Base-by-base conservation (phyloP, 768 basidiomycete species). In the Serendipita sp. region DNA sequence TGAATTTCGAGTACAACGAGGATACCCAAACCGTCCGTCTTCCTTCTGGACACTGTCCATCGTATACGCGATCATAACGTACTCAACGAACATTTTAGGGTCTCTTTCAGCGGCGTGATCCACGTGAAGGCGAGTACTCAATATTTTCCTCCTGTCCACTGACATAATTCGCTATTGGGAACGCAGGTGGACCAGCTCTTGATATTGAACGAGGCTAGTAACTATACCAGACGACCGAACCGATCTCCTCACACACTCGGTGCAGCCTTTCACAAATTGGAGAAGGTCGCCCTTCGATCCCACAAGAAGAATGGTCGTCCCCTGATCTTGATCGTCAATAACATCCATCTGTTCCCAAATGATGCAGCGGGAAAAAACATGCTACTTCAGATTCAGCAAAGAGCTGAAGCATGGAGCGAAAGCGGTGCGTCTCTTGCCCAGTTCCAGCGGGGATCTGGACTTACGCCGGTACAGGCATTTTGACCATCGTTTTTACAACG, bases 1-100 rank as follows among this genome's bases (percentile, higher is more conserved):
- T 92, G 43, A 88, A 91, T 67, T 91, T 84, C 68, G 91, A 95
- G 70, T 92, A 79, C 74, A 84, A 86, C 65, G 88, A 89, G 73
- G 87, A 89, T 70, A 85, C 83, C 26, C 87, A 89, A 70, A 83
- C 81, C 2, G 38, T 48, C 20, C 16, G 17, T 48, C 45, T n/a
- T 28, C 30, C 30, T 28, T 58, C 26, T 50, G 45, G 45, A 50
- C n/a, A 58, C 17, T 22, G 22, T 16, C 26, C 9, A 60, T 65
- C 63, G 3, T 66, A 66, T 38, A 71, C 67, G 26, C 30, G 53
- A 58, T 28, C 13, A 51, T n/a, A n/a, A n/a, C n/a, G n/a, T 38
- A 38, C 38, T 38, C 38, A 38, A 38, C 38, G 14, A 38, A n/a
- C 33, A 9, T 9, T 22, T 28, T 28, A 58, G 53, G 84, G 83